These are phyloP conservation scores for Annulohypoxylon stygium DNA, from an alignment of 495 filamentous ascomycete genomes.

Conservation along the genomic window DNA sequence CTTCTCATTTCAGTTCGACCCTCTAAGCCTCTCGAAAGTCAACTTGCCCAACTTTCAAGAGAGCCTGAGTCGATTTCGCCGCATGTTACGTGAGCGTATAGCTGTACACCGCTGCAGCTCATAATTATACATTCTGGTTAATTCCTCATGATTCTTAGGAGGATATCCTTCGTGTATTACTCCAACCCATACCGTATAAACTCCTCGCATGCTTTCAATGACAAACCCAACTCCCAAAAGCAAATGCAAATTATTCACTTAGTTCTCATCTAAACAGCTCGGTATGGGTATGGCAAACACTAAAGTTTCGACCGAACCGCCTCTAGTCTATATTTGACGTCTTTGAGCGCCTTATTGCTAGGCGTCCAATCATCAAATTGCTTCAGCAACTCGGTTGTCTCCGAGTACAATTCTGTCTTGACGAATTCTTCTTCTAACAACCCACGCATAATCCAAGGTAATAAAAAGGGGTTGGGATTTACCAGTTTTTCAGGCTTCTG, in stretches of 20 bases:
- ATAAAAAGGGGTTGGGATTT: slow-evolving; percentile 81
- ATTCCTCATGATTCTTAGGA: slow-evolving; percentile 7
- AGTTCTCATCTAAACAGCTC: slow-evolving; percentile 7
- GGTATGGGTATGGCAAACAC: slow-evolving; percentile 9
- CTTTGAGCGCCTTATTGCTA: slow-evolving; percentile 86
- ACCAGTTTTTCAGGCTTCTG: slow-evolving; percentile 62
- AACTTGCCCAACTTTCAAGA: background rate
- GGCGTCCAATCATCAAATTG: slow-evolving; percentile 98
- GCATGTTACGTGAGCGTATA: slow-evolving; percentile 1
- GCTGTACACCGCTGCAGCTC: slow-evolving; percentile 12
- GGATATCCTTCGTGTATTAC: slow-evolving; percentile 7
- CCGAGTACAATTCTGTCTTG: slow-evolving; percentile 77
- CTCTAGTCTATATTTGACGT: slow-evolving; percentile 96
- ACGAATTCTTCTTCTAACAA: slow-evolving; percentile 94
- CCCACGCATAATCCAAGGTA: slow-evolving; percentile 95
- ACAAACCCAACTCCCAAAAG: slow-evolving; percentile 3
- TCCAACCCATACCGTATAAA: slow-evolving; percentile 26
- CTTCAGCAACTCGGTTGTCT: slow-evolving; percentile 81
- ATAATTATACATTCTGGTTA: slow-evolving; percentile 35
- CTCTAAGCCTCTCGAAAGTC: slow-evolving; percentile 1
- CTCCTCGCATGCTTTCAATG: slow-evolving; percentile 34
- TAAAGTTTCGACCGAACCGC: slow-evolving; percentile 88
- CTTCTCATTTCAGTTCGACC: slow-evolving; percentile 19
- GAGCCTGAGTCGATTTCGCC: background rate
- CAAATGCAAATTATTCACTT: slow-evolving; percentile 20